Base-by-base conservation (phyloP, 345 rosid species). In the Erodium maritimum region DNA sequence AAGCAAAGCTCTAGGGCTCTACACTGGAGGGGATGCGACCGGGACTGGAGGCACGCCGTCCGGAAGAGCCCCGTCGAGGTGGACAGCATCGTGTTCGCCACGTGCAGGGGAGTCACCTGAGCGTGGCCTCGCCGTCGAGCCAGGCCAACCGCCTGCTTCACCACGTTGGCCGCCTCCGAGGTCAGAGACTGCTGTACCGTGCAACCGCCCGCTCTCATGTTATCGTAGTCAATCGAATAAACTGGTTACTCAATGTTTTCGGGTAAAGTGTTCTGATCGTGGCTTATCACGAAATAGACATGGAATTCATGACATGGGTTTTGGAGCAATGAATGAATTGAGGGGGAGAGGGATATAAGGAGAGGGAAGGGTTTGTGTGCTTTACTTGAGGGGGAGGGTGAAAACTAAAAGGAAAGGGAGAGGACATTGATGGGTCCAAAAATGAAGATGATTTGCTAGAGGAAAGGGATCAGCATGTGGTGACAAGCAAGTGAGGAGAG, bases 381-480 rank as follows among this genome's bases (percentile, higher is more conserved):
- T 80, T 85, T 85, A 72, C 96, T 72, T 82, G 83, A 53, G 57
- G 67, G 71, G 57, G 81, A 80, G 91, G 85, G 46, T 37, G n/a
- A n/a, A n/a, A n/a, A n/a, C n/a, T n/a, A 12, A 37, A 11, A 37
- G 14, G 10, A 37, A 37, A 37, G 10, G 46, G 14, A 37, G 46
- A 12, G 14, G 14, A 37, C 46, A 37, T 1, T 75, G 68, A 67
- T 58, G 81, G 80, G 83, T 77, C 80, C 90, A 79, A 83, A 83
- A 85, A 79, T 75, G 83, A 78, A 83, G 87, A 78, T 75, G 83
- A 78, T 78, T 71, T 77, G 75, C 89, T 63, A 79, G 90, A 75
- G 91, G 89, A 91, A 87, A 88, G 97, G 82, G 96, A 88, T 77
- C 68, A 77, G 86, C 97, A 88, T 88, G 96, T 91, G 96, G 75